These are phyloP conservation scores for Paramyrothecium roridum DNA, from an alignment of 2,329 filamentous ascomycete genomes.

Conservation along the genomic window DNA sequence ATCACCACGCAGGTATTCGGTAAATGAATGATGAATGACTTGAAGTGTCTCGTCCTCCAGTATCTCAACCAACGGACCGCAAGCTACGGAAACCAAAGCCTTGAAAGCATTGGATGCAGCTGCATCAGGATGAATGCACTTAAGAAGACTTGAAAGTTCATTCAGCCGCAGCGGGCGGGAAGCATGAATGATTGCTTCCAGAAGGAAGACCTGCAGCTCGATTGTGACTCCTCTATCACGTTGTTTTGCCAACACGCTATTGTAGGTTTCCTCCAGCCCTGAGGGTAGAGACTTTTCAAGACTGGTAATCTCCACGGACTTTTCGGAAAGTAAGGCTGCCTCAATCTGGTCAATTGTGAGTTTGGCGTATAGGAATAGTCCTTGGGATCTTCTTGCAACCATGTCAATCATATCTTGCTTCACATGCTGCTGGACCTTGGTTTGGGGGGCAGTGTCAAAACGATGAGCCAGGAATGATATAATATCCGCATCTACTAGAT, in stretches of 20 bases:
- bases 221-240: conserved; percentile 20
- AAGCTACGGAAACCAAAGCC: conserved; percentile 27
- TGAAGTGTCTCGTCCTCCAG: conserved; percentile 39
- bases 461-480: conserved; percentile 10
- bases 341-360: conserved; percentile 17
- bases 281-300: conserved; percentile 12
- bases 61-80: conserved; percentile 39
- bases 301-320: conserved; percentile 1
- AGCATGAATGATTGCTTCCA: conserved; percentile 36
- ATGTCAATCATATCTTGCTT: conserved; percentile 13
- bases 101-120: conserved; percentile 21
- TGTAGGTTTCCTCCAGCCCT: conserved; percentile 24
- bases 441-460: conserved; percentile 7
- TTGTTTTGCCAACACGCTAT: conserved; percentile 30
- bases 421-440: not conserved
- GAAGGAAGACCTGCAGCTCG: conserved; percentile 29
- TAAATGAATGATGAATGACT: conserved; percentile 46
- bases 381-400: conserved; percentile 10
- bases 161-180: conserved; percentile 33
- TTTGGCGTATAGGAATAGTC: conserved; percentile 17
- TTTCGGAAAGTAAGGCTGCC: not conserved
- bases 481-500: conserved; percentile 15
- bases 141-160: conserved; percentile 25
- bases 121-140: conserved; percentile 16
- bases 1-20: conserved; percentile 37